Evolutionary conservation across 2,329 filamentous ascomycete genomes (phyloP).

Genomic region (Hypoxylon rubiginosum): DNA sequence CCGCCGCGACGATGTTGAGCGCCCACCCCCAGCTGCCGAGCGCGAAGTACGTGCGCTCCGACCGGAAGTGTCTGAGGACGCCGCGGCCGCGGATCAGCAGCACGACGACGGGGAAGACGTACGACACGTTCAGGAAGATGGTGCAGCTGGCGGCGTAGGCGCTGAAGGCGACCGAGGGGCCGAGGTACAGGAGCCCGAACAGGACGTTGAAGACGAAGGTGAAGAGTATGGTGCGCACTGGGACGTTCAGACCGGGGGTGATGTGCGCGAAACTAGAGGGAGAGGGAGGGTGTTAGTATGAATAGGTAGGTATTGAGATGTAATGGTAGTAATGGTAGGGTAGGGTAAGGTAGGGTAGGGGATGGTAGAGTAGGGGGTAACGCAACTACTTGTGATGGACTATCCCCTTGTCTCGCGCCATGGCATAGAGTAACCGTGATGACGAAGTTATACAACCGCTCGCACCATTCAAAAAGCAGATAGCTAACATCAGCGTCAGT

Average conservation of each 20-base stretch:
- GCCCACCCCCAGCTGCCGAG: conserved; percentile 50
- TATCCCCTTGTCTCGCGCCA: conserved; percentile 61
- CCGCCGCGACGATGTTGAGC: conserved; percentile 52
- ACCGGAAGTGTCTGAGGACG: conserved; percentile 48
- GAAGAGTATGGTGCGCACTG: conserved; percentile 57
- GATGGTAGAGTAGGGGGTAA: no score
- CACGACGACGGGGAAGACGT: conserved; percentile 58
- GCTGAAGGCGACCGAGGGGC: conserved; percentile 61
- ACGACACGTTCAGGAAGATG: conserved; percentile 62
- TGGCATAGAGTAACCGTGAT: conserved; percentile 60
- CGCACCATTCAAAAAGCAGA: conserved; percentile 62
- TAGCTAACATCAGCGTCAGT: conserved; percentile 56
- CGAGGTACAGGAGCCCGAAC: conserved; percentile 62
- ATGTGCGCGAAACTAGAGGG: conserved; percentile 54
- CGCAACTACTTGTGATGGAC: conserved; percentile 51
- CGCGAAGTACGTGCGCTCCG: conserved; percentile 47
- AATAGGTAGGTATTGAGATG: not conserved
- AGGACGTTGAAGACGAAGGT: conserved; percentile 59
- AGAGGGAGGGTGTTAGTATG: not conserved
- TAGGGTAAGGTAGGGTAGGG: no score
- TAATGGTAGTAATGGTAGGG: no score
- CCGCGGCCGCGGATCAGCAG: conserved; percentile 55
- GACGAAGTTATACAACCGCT: conserved; percentile 59
- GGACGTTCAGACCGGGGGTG: conserved; percentile 57
- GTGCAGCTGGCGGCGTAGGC: conserved; percentile 61